A percentile compares a stretch with the other conserved stretches of the same genome.
Evolutionary conservation across 208 protist species (phyloP).

Genomic region (Vickermania spadyakhi): DNA sequence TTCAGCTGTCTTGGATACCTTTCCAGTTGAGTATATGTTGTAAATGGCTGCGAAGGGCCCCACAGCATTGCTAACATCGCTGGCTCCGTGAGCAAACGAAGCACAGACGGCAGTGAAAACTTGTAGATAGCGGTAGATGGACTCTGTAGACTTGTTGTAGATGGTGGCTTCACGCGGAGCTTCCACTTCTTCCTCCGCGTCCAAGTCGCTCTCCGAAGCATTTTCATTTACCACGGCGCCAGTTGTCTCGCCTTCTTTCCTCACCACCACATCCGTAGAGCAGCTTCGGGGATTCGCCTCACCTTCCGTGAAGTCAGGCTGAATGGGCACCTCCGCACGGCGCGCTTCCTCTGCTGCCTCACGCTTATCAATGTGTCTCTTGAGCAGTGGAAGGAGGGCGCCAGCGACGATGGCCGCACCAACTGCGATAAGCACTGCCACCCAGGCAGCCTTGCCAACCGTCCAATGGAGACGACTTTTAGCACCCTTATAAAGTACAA

Average conservation of each 20-base stretch:
- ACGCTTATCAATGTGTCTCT: conserved; percentile 20
- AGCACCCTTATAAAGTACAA: conserved; percentile 68
- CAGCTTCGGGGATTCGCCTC: not conserved
- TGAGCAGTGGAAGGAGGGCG: conserved; percentile 46
- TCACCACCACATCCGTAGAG: conserved; percentile 6
- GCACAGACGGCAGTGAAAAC: conserved; percentile 75
- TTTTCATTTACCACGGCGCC: conserved; percentile 1
- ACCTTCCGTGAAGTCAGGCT: conserved; percentile 9
- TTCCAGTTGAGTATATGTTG: conserved; percentile 41
- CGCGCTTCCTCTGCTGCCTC: conserved; percentile 15
- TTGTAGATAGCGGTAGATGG: conserved; percentile 73
- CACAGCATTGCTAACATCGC: conserved; percentile 80
- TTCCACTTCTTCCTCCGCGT: conserved; percentile 17
- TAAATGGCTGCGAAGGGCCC: conserved; percentile 69
- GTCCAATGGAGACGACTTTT: conserved; percentile 45
- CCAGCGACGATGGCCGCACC: conserved; percentile 30
- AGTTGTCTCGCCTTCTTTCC: conserved; percentile 1
- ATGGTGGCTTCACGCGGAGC: conserved; percentile 3
- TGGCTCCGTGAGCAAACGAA: conserved; percentile 81
- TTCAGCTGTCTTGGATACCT: conserved; percentile 18
- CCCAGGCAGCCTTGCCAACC: conserved; percentile 34
- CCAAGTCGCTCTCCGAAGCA: not conserved
- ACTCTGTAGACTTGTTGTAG: conserved; percentile 42
- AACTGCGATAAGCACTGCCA: conserved; percentile 35
- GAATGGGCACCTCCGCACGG: conserved; percentile 7